Evolutionary conservation across 352 stramenopile species (phyloP), one percentile per base, ranked within the genome.

Genomic region (Pythium vanterpoolii): DNA sequence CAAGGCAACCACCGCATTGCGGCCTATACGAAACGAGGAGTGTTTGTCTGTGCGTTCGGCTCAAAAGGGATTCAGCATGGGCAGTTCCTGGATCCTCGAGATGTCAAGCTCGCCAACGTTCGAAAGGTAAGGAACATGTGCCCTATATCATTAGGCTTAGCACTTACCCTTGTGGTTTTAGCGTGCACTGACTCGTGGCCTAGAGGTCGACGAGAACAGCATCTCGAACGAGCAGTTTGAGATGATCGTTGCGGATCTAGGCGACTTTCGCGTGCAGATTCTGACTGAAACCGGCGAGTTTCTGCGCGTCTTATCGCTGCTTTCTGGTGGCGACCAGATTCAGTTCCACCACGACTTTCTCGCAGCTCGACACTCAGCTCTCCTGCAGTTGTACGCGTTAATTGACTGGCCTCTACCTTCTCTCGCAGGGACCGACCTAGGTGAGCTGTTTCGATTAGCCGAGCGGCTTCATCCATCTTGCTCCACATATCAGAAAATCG

Each of bases 141-240:
- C n/a, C n/a, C n/a, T n/a, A n/a, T n/a, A n/a, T n/a, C n/a, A n/a
- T n/a, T n/a, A n/a, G n/a, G n/a, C n/a, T n/a, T n/a, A n/a, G n/a
- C n/a, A n/a, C n/a, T n/a, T n/a, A n/a, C n/a, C n/a, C n/a, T 56
- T 26, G 45, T 36, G 21, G 14, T 9, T 47, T 40, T 24, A 89
- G 77, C 65, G 74, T 5, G 79, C 61, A 2, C 58, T 87, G 8
- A 70, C 63, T 13, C 64, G 80, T n/a, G 77, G 74, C 0, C 13
- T 84, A 19, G 40, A 48, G 16, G 18, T 43, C n/a, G 61, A 74
- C 45, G 71, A 68, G 10, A 71, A 60, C 13, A 60, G 49, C 1
- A 62, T 89, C 39, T 69, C 74, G 16, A 90, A 74, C 33, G 82
- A 92, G 43, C 75, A 87, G 27, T 92, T 92, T 48, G 78, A 90